A percentile compares a stretch with the other conserved stretches of the same genome.
Evolutionary conservation across 345 rosid species (phyloP).

Genomic region (Aurinia saxatilis): DNA sequence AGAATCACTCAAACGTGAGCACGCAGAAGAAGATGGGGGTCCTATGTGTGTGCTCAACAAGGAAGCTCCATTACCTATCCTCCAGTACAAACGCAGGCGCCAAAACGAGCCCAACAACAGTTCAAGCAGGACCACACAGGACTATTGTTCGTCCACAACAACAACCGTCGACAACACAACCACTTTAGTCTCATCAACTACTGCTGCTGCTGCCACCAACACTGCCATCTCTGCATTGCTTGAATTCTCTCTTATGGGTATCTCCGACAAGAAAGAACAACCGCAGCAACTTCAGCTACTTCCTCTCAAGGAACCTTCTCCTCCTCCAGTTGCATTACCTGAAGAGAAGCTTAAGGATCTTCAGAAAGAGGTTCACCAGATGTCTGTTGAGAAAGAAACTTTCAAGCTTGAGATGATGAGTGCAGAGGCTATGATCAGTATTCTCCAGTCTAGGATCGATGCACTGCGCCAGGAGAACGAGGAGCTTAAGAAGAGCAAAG

Average conservation of each 20-base stretch:
- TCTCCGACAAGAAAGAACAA: conserved; percentile 22
- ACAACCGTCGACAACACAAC: conserved; percentile 53
- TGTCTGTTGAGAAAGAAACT: conserved; percentile 64
- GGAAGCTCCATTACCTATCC: conserved; percentile 55
- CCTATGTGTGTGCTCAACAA: conserved; percentile 42
- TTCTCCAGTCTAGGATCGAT: conserved; percentile 64
- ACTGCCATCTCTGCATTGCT: conserved; percentile 68
- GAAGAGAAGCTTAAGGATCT: conserved; percentile 36
- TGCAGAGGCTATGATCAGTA: conserved; percentile 69
- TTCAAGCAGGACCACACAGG: conserved; percentile 53
- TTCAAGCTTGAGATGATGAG: conserved; percentile 77
- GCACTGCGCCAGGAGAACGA: conserved; percentile 59
- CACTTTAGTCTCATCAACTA: conserved; percentile 25
- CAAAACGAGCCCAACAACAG: conserved; percentile 49
- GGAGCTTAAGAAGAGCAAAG: conserved; percentile 46
- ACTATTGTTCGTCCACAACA: conserved; percentile 62
- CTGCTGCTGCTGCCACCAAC: conserved; percentile 46
- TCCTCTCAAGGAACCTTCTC: conserved; percentile 13
- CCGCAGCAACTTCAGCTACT: neutral
- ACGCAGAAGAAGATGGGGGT: conserved; percentile 31
- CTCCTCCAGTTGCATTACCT: neutral
- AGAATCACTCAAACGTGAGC: conserved; percentile 18
- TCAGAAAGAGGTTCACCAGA: conserved; percentile 57
- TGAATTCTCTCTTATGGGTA: conserved; percentile 59
- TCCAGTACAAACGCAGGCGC: conserved; percentile 71